A percentile compares a stretch with the other conserved stretches of the same genome.
phyloP scores from a whole-genome alignment of 345 rosid genomes.

The Murraya paniculata region DNA sequence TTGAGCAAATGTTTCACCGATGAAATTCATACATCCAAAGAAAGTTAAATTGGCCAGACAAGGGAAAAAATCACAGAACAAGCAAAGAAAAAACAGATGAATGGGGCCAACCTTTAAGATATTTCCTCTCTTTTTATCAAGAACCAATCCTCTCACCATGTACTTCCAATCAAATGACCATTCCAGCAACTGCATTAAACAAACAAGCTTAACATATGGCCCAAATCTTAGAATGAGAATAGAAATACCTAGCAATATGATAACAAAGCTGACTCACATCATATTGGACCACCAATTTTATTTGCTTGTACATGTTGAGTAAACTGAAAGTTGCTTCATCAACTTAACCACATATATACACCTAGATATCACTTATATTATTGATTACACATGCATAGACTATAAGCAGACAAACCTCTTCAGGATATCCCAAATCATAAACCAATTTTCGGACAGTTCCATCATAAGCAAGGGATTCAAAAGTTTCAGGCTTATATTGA shows the following conservation, averaged over 20 bases:
- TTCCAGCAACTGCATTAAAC: slow-evolving; percentile 52
- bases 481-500: slow-evolving; percentile 92
- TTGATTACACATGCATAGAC: not conserved
- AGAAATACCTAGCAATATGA: not conserved
- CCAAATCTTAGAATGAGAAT: not conserved
- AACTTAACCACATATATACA: not conserved
- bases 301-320: not conserved
- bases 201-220: slow-evolving; percentile 5
- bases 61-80: not conserved
- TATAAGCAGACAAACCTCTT: slow-evolving; percentile 54
- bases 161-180: slow-evolving; percentile 94
- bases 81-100: not conserved
- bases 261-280: not conserved
- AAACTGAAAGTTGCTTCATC: not conserved
- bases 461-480: slow-evolving; percentile 88
- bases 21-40: not conserved
- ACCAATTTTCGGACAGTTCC: slow-evolving; percentile 91
- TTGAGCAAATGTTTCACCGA: slow-evolving; percentile 1
- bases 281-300: not conserved
- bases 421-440: slow-evolving; percentile 82
- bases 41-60: not conserved
- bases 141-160: slow-evolving; percentile 97
- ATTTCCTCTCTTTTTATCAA: slow-evolving; percentile 96
- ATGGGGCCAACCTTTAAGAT: slow-evolving; percentile 66
- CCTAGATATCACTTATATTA: not conserved